These are phyloP conservation scores for Mycena leptocephala DNA, from an alignment of 768 basidiomycete genomes.

Conservation along the genomic window DNA sequence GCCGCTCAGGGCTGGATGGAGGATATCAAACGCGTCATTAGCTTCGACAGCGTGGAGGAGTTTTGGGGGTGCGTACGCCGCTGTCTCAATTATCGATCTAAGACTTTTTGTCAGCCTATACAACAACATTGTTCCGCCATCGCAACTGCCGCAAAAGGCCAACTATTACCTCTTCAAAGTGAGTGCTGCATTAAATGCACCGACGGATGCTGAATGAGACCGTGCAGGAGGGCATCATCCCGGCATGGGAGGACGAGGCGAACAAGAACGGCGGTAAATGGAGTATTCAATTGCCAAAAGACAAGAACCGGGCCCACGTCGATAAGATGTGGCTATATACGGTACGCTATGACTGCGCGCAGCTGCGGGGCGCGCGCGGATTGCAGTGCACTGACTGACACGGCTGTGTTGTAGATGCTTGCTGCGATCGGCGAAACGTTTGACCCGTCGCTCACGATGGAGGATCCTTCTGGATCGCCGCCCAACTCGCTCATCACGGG, in stretches of 20 bases:
- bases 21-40: conserved; percentile 96
- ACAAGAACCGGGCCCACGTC: conserved; percentile 88
- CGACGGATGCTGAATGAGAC: conserved; percentile 20
- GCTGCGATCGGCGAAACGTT: conserved; percentile 99
- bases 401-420: conserved; percentile 83
- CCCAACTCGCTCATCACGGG: conserved; percentile 86
- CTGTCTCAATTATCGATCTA: conserved; percentile 8
- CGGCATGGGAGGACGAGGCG: conserved; percentile 97
- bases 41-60: conserved; percentile 97
- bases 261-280: conserved; percentile 99
- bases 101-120: conserved; percentile 74
- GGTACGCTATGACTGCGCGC: conserved; percentile 56
- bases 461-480: conserved; percentile 59
- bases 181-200: conserved; percentile 38
- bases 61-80: conserved; percentile 93
- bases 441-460: conserved; percentile 83
- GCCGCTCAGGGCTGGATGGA: conserved; percentile 98
- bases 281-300: conserved; percentile 97
- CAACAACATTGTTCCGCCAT: conserved; percentile 98
- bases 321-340: conserved; percentile 99
- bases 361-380: background rate
- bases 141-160: conserved; percentile 93
- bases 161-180: conserved; percentile 99
- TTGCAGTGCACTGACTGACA: conserved; percentile 23
- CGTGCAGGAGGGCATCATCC: conserved; percentile 91